Percentiles rank a stretch among this genome's conserved stretches.
Conservation (phyloP, 2,329 filamentous ascomycete species). For the Teratosphaeriaceae sp. region DNA sequence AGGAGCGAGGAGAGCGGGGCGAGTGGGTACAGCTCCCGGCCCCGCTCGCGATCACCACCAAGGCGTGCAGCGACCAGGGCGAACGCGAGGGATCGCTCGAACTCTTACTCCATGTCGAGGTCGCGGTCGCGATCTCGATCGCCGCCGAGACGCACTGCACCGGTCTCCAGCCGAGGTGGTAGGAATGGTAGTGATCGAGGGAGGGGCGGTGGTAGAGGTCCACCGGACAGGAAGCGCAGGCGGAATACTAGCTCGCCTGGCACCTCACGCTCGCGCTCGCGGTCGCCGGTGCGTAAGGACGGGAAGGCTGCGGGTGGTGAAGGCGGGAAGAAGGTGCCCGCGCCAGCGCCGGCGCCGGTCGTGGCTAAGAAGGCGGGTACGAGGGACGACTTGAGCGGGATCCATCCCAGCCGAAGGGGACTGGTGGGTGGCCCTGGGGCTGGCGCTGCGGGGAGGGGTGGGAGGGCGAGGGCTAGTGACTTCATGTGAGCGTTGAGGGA, state of each 20-base stretch:
- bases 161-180: slow-evolving; percentile 1
- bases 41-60: slow-evolving; percentile 17
- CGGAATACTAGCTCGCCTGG: slow-evolving; percentile 26
- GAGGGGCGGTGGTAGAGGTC: background rate
- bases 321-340: slow-evolving; percentile 1
- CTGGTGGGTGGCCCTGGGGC: slow-evolving; percentile 20
- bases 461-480: slow-evolving; percentile 20
- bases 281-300: slow-evolving; percentile 14
- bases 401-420: slow-evolving; percentile 30
- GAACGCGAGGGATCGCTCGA: background rate
- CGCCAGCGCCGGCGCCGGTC: slow-evolving; percentile 2
- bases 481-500: slow-evolving; percentile 23
- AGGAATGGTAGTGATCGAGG: background rate
- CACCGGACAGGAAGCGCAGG: slow-evolving; percentile 18
- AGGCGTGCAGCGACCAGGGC: slow-evolving; percentile 2
- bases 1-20: no score
- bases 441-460: slow-evolving; percentile 11
- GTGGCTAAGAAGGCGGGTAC: slow-evolving; percentile 7
- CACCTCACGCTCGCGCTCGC: slow-evolving; percentile 17
- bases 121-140: slow-evolving; percentile 12
- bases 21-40: no score
- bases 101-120: slow-evolving; percentile 8
- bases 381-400: slow-evolving; percentile 26
- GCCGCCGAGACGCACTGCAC: background rate
- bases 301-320: slow-evolving; percentile 6